These are phyloP conservation scores for Mycosphaerella arachidis DNA, from an alignment of 2,329 filamentous ascomycete genomes.

Conservation along the genomic window DNA sequence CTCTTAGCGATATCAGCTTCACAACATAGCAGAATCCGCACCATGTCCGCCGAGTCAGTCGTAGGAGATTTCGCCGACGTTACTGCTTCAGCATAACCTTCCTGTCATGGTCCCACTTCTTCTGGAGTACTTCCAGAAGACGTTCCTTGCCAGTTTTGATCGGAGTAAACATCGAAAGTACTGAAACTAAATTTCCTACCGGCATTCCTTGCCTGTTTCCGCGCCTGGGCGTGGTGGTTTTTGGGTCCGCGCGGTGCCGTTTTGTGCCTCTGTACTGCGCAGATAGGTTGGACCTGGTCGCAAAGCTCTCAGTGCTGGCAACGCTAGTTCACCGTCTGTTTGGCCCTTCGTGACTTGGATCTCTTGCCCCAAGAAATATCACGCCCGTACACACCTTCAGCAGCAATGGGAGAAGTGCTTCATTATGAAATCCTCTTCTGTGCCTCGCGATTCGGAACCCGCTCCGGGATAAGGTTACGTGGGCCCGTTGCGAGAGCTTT, in stretches of 20 bases:
- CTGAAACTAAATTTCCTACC: background rate
- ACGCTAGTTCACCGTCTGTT: background rate
- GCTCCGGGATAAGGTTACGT: slow-evolving; percentile 2
- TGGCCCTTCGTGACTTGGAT: background rate
- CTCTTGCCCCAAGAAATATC: background rate
- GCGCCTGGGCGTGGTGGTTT: background rate
- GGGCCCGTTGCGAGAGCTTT: background rate
- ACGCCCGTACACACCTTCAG: background rate
- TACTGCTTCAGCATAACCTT: slow-evolving; percentile 4
- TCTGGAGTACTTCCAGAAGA: background rate
- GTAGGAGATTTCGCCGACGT: background rate
- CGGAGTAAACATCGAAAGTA: background rate
- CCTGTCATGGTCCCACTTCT: background rate
- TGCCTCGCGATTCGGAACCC: background rate
- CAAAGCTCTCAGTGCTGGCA: background rate
- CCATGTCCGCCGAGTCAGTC: background rate
- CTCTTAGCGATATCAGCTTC: background rate
- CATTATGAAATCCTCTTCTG: background rate
- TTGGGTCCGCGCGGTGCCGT: background rate
- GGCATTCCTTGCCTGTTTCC: background rate
- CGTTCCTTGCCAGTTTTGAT: background rate
- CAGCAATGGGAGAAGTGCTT: background rate
- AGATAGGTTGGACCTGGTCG: background rate
- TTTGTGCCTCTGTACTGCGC: background rate
- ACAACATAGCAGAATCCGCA: background rate